Percentiles rank a stretch among this genome's conserved stretches.
Evolutionary conservation across 768 basidiomycete genomes (phyloP).

Genomic region (Tricholoma saponaceum): DNA sequence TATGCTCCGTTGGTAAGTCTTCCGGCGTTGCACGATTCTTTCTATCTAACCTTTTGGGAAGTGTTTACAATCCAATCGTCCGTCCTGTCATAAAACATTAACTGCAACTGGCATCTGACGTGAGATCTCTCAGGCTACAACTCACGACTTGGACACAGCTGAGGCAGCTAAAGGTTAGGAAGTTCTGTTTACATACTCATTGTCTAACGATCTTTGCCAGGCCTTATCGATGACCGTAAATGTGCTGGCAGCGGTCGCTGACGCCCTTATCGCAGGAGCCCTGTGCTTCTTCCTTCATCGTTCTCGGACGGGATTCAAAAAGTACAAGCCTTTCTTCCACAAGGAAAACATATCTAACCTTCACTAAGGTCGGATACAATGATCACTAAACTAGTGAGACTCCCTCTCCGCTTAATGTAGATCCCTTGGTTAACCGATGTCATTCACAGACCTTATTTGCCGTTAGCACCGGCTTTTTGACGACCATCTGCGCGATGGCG

Average conservation of each 20-base stretch:
- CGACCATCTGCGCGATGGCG: slow-evolving; percentile 38
- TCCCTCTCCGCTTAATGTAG: not conserved
- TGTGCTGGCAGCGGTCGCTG: slow-evolving; percentile 44
- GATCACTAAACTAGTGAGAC: slow-evolving; percentile 33
- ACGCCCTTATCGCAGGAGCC: slow-evolving; percentile 46
- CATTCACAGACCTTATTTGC: slow-evolving; percentile 33
- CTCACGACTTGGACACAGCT: slow-evolving; percentile 43
- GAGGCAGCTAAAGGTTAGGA: slow-evolving; percentile 36
- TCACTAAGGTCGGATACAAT: slow-evolving; percentile 38
- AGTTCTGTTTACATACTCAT: slow-evolving; percentile 1
- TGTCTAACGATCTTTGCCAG: slow-evolving; percentile 22
- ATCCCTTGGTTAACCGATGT: not conserved
- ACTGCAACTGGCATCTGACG: slow-evolving; percentile 1
- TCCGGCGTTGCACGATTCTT: slow-evolving; percentile 1
- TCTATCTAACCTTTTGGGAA: slow-evolving; percentile 13
- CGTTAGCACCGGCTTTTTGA: slow-evolving; percentile 38
- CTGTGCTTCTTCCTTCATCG: slow-evolving; percentile 46
- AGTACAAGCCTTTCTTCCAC: slow-evolving; percentile 22
- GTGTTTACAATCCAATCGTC: slow-evolving; percentile 47
- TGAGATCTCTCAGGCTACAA: slow-evolving; percentile 29
- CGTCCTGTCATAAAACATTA: slow-evolving; percentile 10
- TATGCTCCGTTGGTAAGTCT: slow-evolving; percentile 38
- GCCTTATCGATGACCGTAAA: slow-evolving; percentile 55
- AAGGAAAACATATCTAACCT: slow-evolving; percentile 11
- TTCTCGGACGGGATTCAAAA: slow-evolving; percentile 52